phyloP scores from a whole-genome alignment of 306 rosid genomes.

The Carpinus viminea region DNA sequence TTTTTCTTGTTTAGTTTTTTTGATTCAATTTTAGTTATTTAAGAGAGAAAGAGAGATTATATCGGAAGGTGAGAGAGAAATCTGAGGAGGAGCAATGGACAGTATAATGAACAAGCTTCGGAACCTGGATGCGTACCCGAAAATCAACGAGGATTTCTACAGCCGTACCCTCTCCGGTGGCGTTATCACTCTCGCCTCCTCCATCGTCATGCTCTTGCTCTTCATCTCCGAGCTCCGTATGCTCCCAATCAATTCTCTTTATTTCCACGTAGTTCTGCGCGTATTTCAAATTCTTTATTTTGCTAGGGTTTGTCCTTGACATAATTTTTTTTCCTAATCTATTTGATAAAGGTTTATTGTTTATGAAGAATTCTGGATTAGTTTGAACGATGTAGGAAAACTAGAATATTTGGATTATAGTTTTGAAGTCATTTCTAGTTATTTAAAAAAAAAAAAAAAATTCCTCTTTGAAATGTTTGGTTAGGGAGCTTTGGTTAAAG shows the following conservation, averaged over 20 bases:
- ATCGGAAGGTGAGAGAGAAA: not conserved
- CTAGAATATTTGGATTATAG: not conserved
- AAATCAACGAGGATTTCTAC: slow-evolving; percentile 96
- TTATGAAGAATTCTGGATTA: not conserved
- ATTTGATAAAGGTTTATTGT: not conserved
- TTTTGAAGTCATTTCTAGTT: not conserved
- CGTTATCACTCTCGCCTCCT: slow-evolving; percentile 81
- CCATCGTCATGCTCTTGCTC: slow-evolving; percentile 82
- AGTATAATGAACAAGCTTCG: slow-evolving; percentile 79
- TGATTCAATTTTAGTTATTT: too few species aligned
- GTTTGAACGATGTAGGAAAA: not conserved
- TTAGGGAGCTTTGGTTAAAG: not conserved
- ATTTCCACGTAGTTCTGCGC: not conserved
- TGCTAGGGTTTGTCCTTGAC: not conserved
- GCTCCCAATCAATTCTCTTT: not conserved
- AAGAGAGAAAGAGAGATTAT: not conserved
- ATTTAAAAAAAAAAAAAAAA: too few species aligned
- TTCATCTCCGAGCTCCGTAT: slow-evolving; percentile 95
- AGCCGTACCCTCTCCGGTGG: slow-evolving; percentile 98
- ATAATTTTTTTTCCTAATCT: not conserved
- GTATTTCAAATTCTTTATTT: not conserved
- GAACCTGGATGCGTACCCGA: slow-evolving; percentile 88
- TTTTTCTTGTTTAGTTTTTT: not conserved
- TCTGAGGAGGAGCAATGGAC: slow-evolving; percentile 47
- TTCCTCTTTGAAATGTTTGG: not conserved